phyloP scores from a whole-genome alignment of 2,329 filamentous ascomycete genomes.

The Coniosporium tulheliwenetii region DNA sequence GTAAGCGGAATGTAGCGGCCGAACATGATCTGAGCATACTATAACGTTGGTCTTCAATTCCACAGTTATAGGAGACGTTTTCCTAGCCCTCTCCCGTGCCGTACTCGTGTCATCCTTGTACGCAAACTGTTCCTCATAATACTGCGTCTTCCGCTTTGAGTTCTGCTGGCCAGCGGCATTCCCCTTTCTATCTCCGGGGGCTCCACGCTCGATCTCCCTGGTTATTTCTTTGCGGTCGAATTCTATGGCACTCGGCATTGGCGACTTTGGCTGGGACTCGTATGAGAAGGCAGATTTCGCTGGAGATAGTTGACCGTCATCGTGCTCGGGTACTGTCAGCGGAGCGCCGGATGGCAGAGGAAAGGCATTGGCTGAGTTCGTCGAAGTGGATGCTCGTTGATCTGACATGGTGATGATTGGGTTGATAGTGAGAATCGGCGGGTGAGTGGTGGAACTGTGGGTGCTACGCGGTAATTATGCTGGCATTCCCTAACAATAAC shows the following conservation, averaged over 20 bases:
- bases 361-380: no score
- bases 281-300: constrained; percentile 22
- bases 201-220: constrained; percentile 9
- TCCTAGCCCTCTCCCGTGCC: constrained; percentile 23
- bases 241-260: constrained; percentile 8
- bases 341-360: no score
- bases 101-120: constrained; percentile 12
- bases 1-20: not conserved
- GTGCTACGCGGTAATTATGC: no score
- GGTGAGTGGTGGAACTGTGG: no score
- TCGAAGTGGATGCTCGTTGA: no score
- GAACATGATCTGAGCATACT: constrained; percentile 17
- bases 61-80: constrained; percentile 31
- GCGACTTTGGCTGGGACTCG: constrained; percentile 16
- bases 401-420: no score
- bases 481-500: no score
- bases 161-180: constrained; percentile 1
- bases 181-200: constrained; percentile 9
- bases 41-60: constrained; percentile 35
- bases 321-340: constrained; percentile 11
- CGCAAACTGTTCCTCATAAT: constrained; percentile 17
- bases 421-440: no score
- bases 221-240: constrained; percentile 6
- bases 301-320: constrained; percentile 15
- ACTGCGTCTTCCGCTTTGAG: constrained; percentile 16